A percentile compares a stretch with the other conserved stretches of the same genome.
Evolutionary conservation across 805 yeast genomes (phyloP).

Genomic region (Metschnikowia kunwiensis): DNA sequence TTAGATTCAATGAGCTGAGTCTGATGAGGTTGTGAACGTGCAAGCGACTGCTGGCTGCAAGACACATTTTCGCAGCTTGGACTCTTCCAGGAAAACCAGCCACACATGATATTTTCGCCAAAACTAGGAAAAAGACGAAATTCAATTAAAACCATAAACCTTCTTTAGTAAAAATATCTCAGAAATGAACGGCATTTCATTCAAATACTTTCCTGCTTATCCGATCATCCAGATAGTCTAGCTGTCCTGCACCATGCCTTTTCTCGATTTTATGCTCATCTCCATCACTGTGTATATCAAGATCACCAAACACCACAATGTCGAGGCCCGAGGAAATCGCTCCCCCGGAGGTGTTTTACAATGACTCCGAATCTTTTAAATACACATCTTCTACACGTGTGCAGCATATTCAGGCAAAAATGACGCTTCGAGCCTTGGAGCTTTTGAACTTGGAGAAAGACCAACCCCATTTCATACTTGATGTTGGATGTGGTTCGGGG

Average conservation of each 20-base stretch:
- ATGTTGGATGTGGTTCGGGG: conserved; percentile 97
- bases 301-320: conserved; percentile 42
- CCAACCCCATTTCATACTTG: conserved; percentile 67
- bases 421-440: conserved; percentile 93
- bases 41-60: too few relatives aligned
- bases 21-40: too few relatives aligned
- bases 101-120: too few relatives aligned
- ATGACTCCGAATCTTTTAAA: conserved; percentile 84
- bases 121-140: background rate
- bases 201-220: background rate
- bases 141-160: background rate
- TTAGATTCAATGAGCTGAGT: too few relatives aligned
- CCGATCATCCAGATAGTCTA: background rate
- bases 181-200: background rate
- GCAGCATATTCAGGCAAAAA: conserved; percentile 96
- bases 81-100: too few relatives aligned
- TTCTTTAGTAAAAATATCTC: too few relatives aligned
- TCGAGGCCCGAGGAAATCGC: conserved; percentile 96
- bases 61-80: too few relatives aligned
- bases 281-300: background rate
- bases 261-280: conserved; percentile 6
- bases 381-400: conserved; percentile 94
- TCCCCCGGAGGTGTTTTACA: conserved; percentile 93
- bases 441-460: conserved; percentile 66
- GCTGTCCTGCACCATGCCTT: conserved; percentile 8